A percentile compares a stretch with the other conserved stretches of the same genome.
Evolutionary conservation across 805 yeast genomes (phyloP).

Genomic region (Isabelozyma pseudorhagii): DNA sequence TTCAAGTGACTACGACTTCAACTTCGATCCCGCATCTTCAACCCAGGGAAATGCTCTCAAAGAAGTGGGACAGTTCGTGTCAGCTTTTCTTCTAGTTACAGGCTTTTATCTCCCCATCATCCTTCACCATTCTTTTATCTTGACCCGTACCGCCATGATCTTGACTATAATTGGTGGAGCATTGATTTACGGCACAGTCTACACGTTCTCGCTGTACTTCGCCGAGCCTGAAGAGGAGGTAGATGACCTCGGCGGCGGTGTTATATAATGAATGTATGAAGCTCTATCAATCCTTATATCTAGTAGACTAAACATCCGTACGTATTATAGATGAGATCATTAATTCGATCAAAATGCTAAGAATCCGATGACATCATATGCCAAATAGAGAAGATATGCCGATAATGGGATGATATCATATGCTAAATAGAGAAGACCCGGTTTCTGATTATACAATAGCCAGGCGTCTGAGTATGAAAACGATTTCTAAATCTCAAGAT

Average conservation of each 20-base stretch:
- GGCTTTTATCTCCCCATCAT: constrained; percentile 74
- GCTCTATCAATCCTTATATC: no score
- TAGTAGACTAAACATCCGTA: no score
- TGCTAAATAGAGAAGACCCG: no score
- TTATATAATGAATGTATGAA: constrained; percentile 6
- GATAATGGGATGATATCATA: no score
- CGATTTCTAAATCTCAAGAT: no score
- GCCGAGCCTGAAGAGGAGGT: constrained; percentile 24
- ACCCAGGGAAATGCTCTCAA: constrained; percentile 41
- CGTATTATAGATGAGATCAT: no score
- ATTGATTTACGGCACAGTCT: constrained; percentile 78
- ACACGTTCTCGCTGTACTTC: constrained; percentile 78
- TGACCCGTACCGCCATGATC: constrained; percentile 65
- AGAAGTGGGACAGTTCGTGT: constrained; percentile 75
- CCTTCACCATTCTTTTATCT: constrained; percentile 69
- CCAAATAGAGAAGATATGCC: no score
- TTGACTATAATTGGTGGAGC: constrained; percentile 85
- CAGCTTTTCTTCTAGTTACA: constrained; percentile 73
- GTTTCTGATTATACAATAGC: no score
- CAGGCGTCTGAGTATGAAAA: no score
- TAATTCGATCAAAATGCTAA: no score
- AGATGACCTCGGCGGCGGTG: constrained; percentile 19
- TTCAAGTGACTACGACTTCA: constrained; percentile 41
- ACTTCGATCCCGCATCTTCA: constrained; percentile 34
- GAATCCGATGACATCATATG: no score